Evolutionary conservation across 73 alveolate genomes (phyloP), one percentile per base, ranked within the genome.

Genomic region (Loxodes magnus): DNA sequence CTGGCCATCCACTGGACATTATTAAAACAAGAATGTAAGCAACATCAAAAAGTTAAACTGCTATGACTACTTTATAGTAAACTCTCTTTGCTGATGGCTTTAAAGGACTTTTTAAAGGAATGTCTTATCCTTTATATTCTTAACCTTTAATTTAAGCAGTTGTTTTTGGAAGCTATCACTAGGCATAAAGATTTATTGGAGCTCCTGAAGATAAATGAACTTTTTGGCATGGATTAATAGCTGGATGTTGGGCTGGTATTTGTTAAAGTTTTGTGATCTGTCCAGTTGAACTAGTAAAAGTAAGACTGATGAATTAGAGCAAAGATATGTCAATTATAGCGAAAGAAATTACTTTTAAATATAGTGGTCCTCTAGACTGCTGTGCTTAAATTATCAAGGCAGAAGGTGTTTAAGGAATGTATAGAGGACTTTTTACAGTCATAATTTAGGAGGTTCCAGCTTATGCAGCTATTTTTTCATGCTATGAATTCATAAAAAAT

Each of bases 1-100:
- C 43, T 10, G 78, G 78, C 30, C 78, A 64, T 36, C 78, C 78
- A 12, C 35, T 64, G 5, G 78, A 64, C 48, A 26, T 56, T 27
- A 55, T 64, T 59, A 64, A 64, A 27, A 56, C 51, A 23, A 20
- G 78, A n/a, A 64, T 64, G 70, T 39, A 64, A 38, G 48, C 77
- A 16, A 12, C 38, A 19, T 10, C 24, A 5, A n/a, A n/a, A n/a
- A n/a, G n/a, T n/a, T n/a, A n/a, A n/a, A n/a, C n/a, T n/a, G n/a
- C n/a, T n/a, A n/a, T n/a, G n/a, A n/a, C n/a, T n/a, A n/a, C n/a
- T 19, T 10, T 46, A 7, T 21, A 52, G 9, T 20, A 34, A 21
- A 0, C 38, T 22, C 21, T 55, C 36, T 24, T 68, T 61, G 49
- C 52, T 55, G 64, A 60, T 2, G 24, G 49, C 19, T 52, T 60